Evolutionary conservation across 257 asterid species (phyloP).

Genomic region (Vinca minor): DNA sequence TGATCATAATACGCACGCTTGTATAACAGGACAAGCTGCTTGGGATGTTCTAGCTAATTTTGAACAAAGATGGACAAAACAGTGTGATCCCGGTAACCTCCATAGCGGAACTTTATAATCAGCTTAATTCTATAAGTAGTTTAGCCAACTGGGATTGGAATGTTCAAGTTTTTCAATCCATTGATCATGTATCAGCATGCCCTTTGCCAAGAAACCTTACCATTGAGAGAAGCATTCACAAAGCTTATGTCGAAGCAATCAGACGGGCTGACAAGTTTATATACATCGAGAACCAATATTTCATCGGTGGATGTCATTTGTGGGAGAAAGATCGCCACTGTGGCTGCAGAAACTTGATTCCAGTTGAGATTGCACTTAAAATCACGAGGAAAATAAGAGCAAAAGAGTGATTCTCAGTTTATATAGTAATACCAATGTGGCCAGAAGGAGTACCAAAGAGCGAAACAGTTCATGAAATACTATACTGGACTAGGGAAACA

Average conservation of each 20-base stretch:
- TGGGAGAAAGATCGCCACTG: slow-evolving; percentile 75
- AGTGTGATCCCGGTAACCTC: slow-evolving; percentile 52
- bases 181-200: slow-evolving; percentile 58
- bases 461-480: slow-evolving; percentile 65
- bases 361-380: slow-evolving; percentile 71
- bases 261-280: slow-evolving; percentile 68
- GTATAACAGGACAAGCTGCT: slow-evolving; percentile 66
- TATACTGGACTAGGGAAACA: slow-evolving; percentile 77
- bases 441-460: slow-evolving; percentile 85
- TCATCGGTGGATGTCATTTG: slow-evolving; percentile 77
- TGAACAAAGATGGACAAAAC: slow-evolving; percentile 85
- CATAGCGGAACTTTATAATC: slow-evolving; percentile 44
- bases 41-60: slow-evolving; percentile 62
- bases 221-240: slow-evolving; percentile 63
- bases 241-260: slow-evolving; percentile 78
- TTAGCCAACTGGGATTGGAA: slow-evolving; percentile 45
- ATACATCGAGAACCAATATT: slow-evolving; percentile 82
- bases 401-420: slow-evolving; percentile 53
- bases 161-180: slow-evolving; percentile 79
- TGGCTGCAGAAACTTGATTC: slow-evolving; percentile 81
- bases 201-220: slow-evolving; percentile 42
- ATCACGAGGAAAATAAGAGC: slow-evolving; percentile 51
- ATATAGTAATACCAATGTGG: slow-evolving; percentile 86
- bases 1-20: slow-evolving; percentile 88
- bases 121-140: slow-evolving; percentile 19